A percentile compares a stretch with the other conserved stretches of the same genome.
phyloP scores from a whole-genome alignment of 2,329 filamentous ascomycete genomes.

The Cylindrodendrum hubeiense region DNA sequence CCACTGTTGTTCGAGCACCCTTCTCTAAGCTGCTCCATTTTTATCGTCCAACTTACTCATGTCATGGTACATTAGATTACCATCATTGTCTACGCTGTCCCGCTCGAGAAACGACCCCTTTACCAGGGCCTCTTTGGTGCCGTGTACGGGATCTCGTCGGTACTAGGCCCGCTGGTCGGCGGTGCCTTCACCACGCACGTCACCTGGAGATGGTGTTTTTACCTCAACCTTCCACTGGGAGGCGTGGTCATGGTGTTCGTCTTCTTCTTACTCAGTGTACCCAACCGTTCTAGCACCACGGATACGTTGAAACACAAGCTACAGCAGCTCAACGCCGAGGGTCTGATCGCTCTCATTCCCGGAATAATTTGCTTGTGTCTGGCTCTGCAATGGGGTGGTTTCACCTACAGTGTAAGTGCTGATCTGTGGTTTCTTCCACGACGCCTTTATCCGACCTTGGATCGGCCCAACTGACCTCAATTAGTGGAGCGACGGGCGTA shows the following conservation, averaged over 20 bases:
- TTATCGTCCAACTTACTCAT: no score
- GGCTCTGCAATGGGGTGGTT: constrained; percentile 62
- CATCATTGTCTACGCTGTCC: constrained; percentile 47
- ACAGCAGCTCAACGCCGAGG: constrained; percentile 64
- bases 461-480: background rate
- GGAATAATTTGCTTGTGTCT: constrained; percentile 60
- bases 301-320: constrained; percentile 54
- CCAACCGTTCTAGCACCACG: constrained; percentile 14
- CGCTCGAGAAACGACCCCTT: constrained; percentile 51
- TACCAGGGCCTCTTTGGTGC: constrained; percentile 49
- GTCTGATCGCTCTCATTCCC: constrained; percentile 64
- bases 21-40: background rate
- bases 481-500: constrained; percentile 55
- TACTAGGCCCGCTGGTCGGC: constrained; percentile 44
- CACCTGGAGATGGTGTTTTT: constrained; percentile 54
- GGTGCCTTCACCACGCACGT: constrained; percentile 45
- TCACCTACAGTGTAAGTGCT: constrained; percentile 44
- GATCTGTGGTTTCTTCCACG: background rate
- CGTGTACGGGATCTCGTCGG: constrained; percentile 56
- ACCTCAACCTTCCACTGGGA: constrained; percentile 52
- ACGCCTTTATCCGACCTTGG: no score
- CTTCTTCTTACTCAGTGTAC: constrained; percentile 37
- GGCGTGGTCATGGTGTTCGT: constrained; percentile 45
- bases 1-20: background rate
- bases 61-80: background rate